phyloP scores from a whole-genome alignment of 768 basidiomycete species.

The Phylloporus scabripes region DNA sequence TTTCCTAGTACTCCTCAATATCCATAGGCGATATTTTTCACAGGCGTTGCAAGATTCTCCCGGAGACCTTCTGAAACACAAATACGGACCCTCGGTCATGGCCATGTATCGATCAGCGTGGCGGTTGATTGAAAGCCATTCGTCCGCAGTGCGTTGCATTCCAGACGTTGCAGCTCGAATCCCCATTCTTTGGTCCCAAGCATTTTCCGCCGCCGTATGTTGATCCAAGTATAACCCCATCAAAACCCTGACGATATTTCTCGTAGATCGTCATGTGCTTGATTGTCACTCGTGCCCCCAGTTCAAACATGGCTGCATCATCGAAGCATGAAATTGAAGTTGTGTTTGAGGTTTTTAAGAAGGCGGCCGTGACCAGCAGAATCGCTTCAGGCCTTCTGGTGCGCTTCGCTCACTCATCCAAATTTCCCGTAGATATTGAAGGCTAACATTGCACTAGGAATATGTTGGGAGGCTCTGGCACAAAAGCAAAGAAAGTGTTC shows the following conservation, averaged over 20 bases:
- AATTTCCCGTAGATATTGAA: not conserved
- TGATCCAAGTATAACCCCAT: not conserved
- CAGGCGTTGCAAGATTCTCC: conserved; percentile 60
- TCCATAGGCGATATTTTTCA: conserved; percentile 65
- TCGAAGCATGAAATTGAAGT: conserved; percentile 46
- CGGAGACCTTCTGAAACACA: conserved; percentile 51
- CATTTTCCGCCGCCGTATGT: conserved; percentile 59
- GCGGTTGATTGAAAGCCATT: conserved; percentile 51
- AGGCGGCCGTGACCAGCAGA: conserved; percentile 40
- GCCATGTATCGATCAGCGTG: conserved; percentile 70
- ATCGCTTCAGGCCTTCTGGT: conserved; percentile 45
- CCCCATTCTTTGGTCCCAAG: conserved; percentile 59
- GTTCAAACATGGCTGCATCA: conserved; percentile 41
- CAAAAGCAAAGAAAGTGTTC: conserved; percentile 41
- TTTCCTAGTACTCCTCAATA: conserved; percentile 49
- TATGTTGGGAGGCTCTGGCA: conserved; percentile 37
- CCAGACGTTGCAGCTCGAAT: conserved; percentile 43
- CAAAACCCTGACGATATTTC: not conserved
- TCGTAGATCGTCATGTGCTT: conserved; percentile 56
- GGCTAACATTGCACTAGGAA: conserved; percentile 26
- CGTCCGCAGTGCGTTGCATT: conserved; percentile 36
- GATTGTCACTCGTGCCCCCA: conserved; percentile 45
- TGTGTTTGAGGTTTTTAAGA: conserved; percentile 41
- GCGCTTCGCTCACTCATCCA: conserved; percentile 12
- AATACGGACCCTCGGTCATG: conserved; percentile 63